Conservation (phyloP, 495 filamentous ascomycete species). For the Penicillium verhagenii region DNA sequence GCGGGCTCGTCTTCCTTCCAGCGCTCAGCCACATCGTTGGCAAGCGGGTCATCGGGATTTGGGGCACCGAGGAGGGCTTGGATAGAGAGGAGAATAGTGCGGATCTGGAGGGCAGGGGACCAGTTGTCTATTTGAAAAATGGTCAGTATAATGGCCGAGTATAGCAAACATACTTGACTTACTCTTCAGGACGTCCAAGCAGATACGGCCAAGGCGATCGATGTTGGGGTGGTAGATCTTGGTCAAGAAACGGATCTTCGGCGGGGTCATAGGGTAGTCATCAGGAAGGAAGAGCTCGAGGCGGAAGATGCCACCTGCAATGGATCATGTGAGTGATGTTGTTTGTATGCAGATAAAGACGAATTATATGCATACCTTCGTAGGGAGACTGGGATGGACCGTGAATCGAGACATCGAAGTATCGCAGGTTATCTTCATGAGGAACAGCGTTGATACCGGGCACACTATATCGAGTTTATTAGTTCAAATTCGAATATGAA, state of each 20-base stretch:
- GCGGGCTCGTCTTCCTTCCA: constrained; percentile 96
- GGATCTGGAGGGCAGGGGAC: constrained; percentile 97
- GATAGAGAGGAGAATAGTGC: constrained; percentile 95
- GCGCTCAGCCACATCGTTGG: constrained; percentile 94
- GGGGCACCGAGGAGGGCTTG: constrained; percentile 94
- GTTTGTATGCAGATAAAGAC: background rate
- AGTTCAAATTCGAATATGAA: background rate
- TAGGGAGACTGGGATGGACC: constrained; percentile 94
- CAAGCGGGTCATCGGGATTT: constrained; percentile 95
- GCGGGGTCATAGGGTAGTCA: constrained; percentile 98
- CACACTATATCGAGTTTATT: constrained; percentile 55
- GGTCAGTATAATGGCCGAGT: background rate
- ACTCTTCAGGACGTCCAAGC: constrained; percentile 97
- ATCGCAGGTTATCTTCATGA: constrained; percentile 97
- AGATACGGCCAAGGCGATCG: constrained; percentile 95
- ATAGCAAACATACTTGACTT: constrained; percentile 11
- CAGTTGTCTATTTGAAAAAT: constrained; percentile 72
- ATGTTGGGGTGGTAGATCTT: constrained; percentile 99
- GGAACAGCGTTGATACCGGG: constrained; percentile 95
- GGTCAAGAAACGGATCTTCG: constrained; percentile 96
- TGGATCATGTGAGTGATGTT: constrained; percentile 10
- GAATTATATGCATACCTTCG: constrained; percentile 59
- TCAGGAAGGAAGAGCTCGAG: constrained; percentile 98
- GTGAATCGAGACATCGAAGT: constrained; percentile 96
- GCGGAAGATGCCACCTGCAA: constrained; percentile 85